A percentile compares a stretch with the other conserved stretches of the same genome.
Evolutionary conservation across 768 basidiomycete genomes (phyloP).

Genomic region (Hortiboletus campestris): DNA sequence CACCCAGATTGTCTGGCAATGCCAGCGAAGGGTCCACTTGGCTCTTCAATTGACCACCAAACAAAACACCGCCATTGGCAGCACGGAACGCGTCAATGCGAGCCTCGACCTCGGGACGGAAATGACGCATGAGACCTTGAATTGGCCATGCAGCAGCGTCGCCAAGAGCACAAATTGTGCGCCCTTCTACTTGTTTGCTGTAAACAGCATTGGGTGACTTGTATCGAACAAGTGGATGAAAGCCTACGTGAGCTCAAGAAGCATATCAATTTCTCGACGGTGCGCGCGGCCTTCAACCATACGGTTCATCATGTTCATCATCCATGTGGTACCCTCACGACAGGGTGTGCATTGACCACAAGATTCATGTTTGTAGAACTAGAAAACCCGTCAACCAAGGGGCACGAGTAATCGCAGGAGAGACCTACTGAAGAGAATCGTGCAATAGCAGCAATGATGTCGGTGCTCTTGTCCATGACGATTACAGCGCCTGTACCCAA

Average conservation of each 20-base stretch:
- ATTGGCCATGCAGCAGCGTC: slow-evolving; percentile 99
- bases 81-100: slow-evolving; percentile 79
- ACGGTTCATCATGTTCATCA: slow-evolving; percentile 99
- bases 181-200: slow-evolving; percentile 95
- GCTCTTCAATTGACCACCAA: slow-evolving; percentile 76
- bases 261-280: slow-evolving; percentile 95
- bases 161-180: slow-evolving; percentile 95
- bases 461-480: slow-evolving; percentile 98
- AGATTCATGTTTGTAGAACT: slow-evolving; percentile 99
- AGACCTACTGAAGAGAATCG: slow-evolving; percentile 74
- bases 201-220: slow-evolving; percentile 3
- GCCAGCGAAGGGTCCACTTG: slow-evolving; percentile 70
- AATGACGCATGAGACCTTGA: slow-evolving; percentile 96
- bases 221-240: background rate
- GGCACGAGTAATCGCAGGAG: background rate
- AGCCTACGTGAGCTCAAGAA: slow-evolving; percentile 86
- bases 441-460: slow-evolving; percentile 91
- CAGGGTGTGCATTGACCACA: slow-evolving; percentile 98
- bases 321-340: slow-evolving; percentile 95
- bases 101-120: slow-evolving; percentile 91
- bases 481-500: slow-evolving; percentile 98
- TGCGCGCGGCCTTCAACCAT: slow-evolving; percentile 91
- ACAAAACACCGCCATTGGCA: slow-evolving; percentile 77
- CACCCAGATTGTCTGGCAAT: slow-evolving; percentile 73
- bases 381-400: slow-evolving; percentile 6